Evolutionary conservation across 2,329 filamentous ascomycete genomes (phyloP), one percentile per base, ranked within the genome.

Genomic region (Aspergillus terreus): DNA sequence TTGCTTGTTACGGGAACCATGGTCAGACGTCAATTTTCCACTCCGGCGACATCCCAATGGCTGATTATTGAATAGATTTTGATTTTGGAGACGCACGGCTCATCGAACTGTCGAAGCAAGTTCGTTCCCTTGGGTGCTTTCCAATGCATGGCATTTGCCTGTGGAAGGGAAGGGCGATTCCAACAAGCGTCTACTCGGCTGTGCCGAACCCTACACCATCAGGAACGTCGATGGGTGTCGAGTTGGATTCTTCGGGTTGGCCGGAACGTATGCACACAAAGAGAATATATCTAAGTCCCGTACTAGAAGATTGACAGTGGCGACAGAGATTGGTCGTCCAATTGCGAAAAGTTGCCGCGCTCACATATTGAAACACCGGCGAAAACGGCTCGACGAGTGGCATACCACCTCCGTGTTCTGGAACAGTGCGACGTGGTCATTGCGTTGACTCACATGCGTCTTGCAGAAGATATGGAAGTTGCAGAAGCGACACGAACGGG

Each of bases 401-500:
- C 52, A 12, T 21, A 21, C 14, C 25, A 49, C 17, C 52, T 55
- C 1, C 52, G 52, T 19, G 12, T 25, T 4, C 15, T 47, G 6
- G 53, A 59, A 25, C 44, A 50, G 15, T 63, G 62, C 33, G 57
- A 63, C 36, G 25, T 64, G 4, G 61, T 64, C 10, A 57, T 64
- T 27, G 61, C 59, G 9, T 40, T 64, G 2, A 62, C 59, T 4
- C 62, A 64, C 30, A 62, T 61, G 58, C 58, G 61, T 1, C 52
- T 63, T 2, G 47, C 47, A 5, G 62, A 49, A 42, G 56, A 44
- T 44, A 50, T 56, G 21, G 32, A 46, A 12, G 54, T 54, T 11
- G 51, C 54, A 17, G 47, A 57, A 40, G 54, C 49, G 2, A 57
- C 59, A 9, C n/a, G 32, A 9, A 11, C 23, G 7, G 61, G 58